A percentile compares a stretch with the other conserved stretches of the same genome.
Evolutionary conservation across 1,139 yeast species (phyloP).

Genomic region (Scheffersomyces quercinus): DNA sequence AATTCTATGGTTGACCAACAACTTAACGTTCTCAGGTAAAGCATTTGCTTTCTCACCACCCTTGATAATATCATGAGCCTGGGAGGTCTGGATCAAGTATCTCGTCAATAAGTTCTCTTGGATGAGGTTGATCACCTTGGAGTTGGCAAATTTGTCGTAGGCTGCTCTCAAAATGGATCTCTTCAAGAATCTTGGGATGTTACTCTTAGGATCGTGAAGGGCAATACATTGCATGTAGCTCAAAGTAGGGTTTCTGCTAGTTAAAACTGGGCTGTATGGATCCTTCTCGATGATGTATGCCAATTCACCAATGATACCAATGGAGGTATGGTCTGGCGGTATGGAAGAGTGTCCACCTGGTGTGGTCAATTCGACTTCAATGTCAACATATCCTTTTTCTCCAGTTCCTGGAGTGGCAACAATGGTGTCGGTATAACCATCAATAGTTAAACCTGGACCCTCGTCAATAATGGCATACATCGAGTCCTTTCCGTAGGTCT

Average conservation of each 20-base stretch:
- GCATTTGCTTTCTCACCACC: conserved; percentile 42
- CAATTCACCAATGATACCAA: conserved; percentile 64
- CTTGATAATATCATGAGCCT: conserved; percentile 31
- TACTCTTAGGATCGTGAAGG: conserved; percentile 23
- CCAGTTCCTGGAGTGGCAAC: conserved; percentile 51
- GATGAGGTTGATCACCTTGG: conserved; percentile 19
- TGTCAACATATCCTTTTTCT: conserved; percentile 66
- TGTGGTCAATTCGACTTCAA: conserved; percentile 47
- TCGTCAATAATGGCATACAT: conserved; percentile 65
- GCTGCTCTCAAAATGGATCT: conserved; percentile 29
- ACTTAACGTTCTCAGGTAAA: conserved; percentile 36
- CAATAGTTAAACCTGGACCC: conserved; percentile 47
- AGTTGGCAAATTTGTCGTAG: conserved; percentile 25
- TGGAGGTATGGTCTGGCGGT: conserved; percentile 75
- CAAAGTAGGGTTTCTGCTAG: conserved; percentile 51
- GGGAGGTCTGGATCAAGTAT: conserved; percentile 33
- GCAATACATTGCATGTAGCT: conserved; percentile 50
- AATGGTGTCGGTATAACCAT: conserved; percentile 28
- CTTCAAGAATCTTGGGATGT: conserved; percentile 13
- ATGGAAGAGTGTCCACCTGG: conserved; percentile 75
- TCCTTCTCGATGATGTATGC: conserved; percentile 50
- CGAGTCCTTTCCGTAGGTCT: conserved; percentile 56
- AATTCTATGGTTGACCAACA: conserved; percentile 34
- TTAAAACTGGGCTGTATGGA: conserved; percentile 46
- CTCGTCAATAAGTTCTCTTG: conserved; percentile 13